Base-by-base conservation (phyloP, 2,329 filamentous ascomycete genomes). In the Drechslera avenae region DNA sequence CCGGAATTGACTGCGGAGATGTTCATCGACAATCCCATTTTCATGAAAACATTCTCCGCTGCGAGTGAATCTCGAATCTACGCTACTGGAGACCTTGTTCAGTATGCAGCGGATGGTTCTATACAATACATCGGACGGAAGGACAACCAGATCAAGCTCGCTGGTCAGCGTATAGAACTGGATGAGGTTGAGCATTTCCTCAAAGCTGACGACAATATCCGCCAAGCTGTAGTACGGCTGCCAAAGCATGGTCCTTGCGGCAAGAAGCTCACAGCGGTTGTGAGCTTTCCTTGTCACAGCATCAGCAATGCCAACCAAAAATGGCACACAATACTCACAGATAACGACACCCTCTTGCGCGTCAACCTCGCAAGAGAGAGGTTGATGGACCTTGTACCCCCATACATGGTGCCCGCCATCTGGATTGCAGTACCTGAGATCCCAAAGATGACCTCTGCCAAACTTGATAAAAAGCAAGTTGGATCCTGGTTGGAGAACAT, bases 401-500 rank as follows among this genome's bases (percentile, higher is more conserved):
- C 63, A 2, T 71, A 72, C 40, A 72, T 72, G 68, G 58, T 71
- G 3, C 69, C 68, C 1, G 46, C 53, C 12, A 49, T 68, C 2
- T 72, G 74, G 73, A 62, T 69, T 55, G 73, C 74, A 3, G 64
- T 78, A 28, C 59, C 71, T 52, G 54, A 69, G 4, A 63, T 72
- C 40, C 69, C 69, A 7, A 50, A 49, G 5, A 33, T 70, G 10
- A 61, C 60, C 28, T 70, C 68, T 1, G 51, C 63, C n/a, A 72
- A 72, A 46, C 46, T 67, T 5, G 68, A 72, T 47, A 60, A 63
- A 43, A 68, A 68, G 50, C 61, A 62, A 39, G 65, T 78, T 13
- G 69, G 69, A 2, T 59, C 61, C 1, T 83, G 80, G 80, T 52
- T 82, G 3, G 74, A 77, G 17, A 63, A 59, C 33, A 69, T 77